These are phyloP conservation scores for Tetracentron sinense DNA, from an alignment of 164 flowering plant species.

Conservation along the genomic window DNA sequence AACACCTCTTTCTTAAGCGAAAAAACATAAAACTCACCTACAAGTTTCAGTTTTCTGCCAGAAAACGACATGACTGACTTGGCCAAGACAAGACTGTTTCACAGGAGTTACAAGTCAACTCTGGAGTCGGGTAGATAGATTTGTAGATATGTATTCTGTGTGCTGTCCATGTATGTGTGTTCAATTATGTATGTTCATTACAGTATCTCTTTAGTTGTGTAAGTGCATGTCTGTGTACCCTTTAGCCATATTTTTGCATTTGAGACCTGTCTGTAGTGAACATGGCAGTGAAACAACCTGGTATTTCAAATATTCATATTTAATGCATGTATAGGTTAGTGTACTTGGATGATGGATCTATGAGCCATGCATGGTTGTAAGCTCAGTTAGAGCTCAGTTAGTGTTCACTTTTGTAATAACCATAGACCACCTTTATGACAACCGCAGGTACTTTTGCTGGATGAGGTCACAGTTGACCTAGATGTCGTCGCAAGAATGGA, in stretches of 20 bases:
- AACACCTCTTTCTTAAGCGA: not conserved
- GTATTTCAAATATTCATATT: too few relatives aligned
- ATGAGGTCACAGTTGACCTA: slow-evolving; percentile 94
- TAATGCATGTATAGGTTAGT: too few relatives aligned
- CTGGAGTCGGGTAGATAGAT: too few relatives aligned
- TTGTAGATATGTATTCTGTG: not conserved
- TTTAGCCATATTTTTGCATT: not conserved
- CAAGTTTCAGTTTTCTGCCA: not conserved
- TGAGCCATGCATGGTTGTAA: not conserved
- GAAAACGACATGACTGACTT: too few relatives aligned
- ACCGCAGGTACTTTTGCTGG: slow-evolving; percentile 82
- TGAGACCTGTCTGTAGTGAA: not conserved
- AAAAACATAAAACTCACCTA: not conserved
- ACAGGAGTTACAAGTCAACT: too few relatives aligned
- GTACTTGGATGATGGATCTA: not conserved
- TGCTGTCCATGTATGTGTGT: not conserved
- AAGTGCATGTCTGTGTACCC: not conserved
- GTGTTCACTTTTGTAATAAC: not conserved
- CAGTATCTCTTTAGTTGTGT: not conserved
- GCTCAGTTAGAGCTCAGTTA: too few relatives aligned
- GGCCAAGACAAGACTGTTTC: too few relatives aligned
- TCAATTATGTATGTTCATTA: not conserved
- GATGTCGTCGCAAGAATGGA: slow-evolving; percentile 98
- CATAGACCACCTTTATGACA: not conserved
- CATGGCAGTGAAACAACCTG: not conserved